Evolutionary conservation across 2,329 filamentous ascomycete genomes (phyloP), one percentile per base, ranked within the genome.

Genomic region (Chrysoporthe puriensis): DNA sequence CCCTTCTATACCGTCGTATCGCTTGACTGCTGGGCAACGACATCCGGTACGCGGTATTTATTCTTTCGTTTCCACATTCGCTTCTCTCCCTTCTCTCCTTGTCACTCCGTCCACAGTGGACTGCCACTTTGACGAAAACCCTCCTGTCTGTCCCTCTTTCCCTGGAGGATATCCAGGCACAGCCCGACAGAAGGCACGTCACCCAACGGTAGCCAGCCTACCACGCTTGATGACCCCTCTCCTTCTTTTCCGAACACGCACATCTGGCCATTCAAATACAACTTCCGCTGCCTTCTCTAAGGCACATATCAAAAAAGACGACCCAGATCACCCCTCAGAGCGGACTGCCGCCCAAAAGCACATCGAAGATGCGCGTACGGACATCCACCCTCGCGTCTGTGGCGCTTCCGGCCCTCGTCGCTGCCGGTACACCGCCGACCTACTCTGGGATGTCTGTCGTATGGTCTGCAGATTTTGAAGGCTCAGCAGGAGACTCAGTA

Each of bases 391-490:
- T 74, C 75, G 66, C 62, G 54, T 40, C 69, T 79, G 32, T 67
- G 75, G 32, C 71, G 21, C 67, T 73, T 48, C 70, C 73, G 13
- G 72, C 75, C 32, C 60, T 79, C 13, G 77, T 73, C n/a, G 70
- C 74, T 0, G 83, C 83, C 54, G 76, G 73, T 69, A 71, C 75
- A 2, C 73, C 79, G 0, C 82, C 83, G 2, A 40, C 60, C 32
- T 83, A 84, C 71, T 69, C 70, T 9, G 80, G 80, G 63, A 79
- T 78, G 73, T 74, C 67, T 21, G 73, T 76, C 7, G 59, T 82
- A 50, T 86, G 82, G 81, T 74, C 79, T 5, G 82, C 85, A 34
- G 72, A 70, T 34, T 86, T 86, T 66, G 50, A 65, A 2, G 84
- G 84, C 7, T 43, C 62, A 0, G 70, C 74, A 21, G 79, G 80